Percentiles rank a stretch among this genome's conserved stretches.
phyloP scores from a whole-genome alignment of 2,329 filamentous ascomycete genomes.

The Colletotrichum acutatum region DNA sequence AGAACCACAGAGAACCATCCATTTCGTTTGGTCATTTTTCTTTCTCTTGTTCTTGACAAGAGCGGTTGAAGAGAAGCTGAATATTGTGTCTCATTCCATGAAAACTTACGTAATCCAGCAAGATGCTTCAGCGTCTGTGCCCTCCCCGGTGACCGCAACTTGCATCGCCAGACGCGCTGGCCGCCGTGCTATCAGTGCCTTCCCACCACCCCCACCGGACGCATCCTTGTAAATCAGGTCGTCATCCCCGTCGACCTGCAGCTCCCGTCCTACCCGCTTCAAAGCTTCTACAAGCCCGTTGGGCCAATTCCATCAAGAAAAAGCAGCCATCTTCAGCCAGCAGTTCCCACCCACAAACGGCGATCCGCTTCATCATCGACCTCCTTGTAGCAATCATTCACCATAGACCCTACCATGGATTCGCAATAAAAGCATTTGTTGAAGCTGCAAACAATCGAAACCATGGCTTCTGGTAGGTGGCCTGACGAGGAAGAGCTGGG shows the following conservation, averaged over 20 bases:
- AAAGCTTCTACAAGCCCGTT: conserved; percentile 25
- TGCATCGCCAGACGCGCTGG: conserved; percentile 17
- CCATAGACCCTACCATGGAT: conserved; percentile 25
- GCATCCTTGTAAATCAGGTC: conserved; percentile 33
- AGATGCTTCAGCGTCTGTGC: background rate
- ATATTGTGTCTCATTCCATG: background rate
- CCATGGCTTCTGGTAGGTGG: conserved; percentile 38
- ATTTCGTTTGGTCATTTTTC: no score
- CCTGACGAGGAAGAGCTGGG: conserved; percentile 12
- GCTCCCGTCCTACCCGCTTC: conserved; percentile 28
- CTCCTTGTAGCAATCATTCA: background rate
- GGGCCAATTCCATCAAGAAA: conserved; percentile 2
- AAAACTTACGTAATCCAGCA: background rate
- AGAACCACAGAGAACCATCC: no score
- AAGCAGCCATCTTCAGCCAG: background rate
- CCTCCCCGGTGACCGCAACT: background rate
- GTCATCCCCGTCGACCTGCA: conserved; percentile 34
- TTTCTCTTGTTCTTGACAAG: background rate
- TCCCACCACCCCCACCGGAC: conserved; percentile 14
- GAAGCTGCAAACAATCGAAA: conserved; percentile 10
- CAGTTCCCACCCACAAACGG: background rate
- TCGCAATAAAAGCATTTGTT: conserved; percentile 14
- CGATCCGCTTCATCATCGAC: background rate
- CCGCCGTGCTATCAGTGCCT: conserved; percentile 10
- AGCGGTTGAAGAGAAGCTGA: no score